Percentiles rank a stretch among this genome's conserved stretches.
These are phyloP conservation scores for Salvia splendens DNA, from an alignment of 257 asterid species.

Conservation along the genomic window DNA sequence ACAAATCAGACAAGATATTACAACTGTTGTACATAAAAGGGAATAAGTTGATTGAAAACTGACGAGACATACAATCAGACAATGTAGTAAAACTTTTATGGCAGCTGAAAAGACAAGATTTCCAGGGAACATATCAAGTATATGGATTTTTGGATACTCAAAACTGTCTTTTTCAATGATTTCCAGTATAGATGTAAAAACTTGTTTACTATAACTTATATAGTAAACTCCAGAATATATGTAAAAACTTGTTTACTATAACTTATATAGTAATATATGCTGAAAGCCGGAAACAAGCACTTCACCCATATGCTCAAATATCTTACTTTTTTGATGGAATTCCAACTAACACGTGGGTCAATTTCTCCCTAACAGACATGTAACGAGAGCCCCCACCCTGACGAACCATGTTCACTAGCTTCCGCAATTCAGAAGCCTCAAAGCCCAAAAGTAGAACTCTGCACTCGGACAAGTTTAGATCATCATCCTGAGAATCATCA, in stretches of 20 bases:
- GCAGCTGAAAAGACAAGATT: slow-evolving; percentile 13
- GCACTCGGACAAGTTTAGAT: slow-evolving; percentile 87
- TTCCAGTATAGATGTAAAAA: slow-evolving; percentile 18
- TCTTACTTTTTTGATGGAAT: slow-evolving; percentile 82
- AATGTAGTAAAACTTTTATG: slow-evolving; percentile 9
- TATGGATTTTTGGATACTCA: slow-evolving; percentile 2
- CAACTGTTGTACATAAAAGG: slow-evolving; percentile 10
- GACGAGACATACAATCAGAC: background rate
- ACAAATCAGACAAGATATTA: slow-evolving; percentile 16
- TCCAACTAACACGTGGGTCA: slow-evolving; percentile 91
- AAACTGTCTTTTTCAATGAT: slow-evolving; percentile 3
- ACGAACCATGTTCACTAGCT: slow-evolving; percentile 85
- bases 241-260: slow-evolving; percentile 17
- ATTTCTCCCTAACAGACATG: slow-evolving; percentile 71
- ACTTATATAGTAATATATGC: slow-evolving; percentile 11
- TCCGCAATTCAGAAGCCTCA: slow-evolving; percentile 75
- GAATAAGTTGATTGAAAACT: slow-evolving; percentile 4
- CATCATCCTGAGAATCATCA: slow-evolving; percentile 80
- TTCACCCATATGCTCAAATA: slow-evolving; percentile 28
- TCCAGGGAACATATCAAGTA: slow-evolving; percentile 9
- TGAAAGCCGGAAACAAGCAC: slow-evolving; percentile 24
- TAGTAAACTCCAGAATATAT: slow-evolving; percentile 8
- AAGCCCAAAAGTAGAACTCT: slow-evolving; percentile 84
- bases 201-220: slow-evolving; percentile 14
- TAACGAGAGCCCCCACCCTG: slow-evolving; percentile 97